Evolutionary conservation across 228 moss, liverwort and hornwort genomes (phyloP).

Genomic region (Sphagnum fallax): DNA sequence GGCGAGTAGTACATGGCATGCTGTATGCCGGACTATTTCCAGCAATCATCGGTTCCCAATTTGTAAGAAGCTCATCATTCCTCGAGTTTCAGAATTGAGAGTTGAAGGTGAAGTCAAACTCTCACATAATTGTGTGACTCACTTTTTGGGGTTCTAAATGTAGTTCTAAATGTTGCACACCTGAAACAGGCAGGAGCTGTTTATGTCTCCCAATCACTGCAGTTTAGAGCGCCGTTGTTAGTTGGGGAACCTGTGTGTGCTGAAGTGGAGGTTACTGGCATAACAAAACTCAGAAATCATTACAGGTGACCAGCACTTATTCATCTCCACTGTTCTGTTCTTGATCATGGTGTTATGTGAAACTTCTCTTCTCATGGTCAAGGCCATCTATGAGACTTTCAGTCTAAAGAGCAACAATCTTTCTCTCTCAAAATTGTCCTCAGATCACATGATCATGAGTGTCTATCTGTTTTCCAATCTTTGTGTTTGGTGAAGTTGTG

Average conservation of each 20-base stretch:
- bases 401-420: neutral
- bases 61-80: conserved; percentile 36
- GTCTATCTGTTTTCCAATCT: neutral
- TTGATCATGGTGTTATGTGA: neutral
- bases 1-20: conserved; percentile 88
- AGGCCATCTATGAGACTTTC: neutral
- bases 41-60: conserved; percentile 90
- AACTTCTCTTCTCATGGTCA: neutral
- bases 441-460: neutral
- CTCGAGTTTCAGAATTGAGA: neutral
- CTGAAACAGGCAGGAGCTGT: conserved; percentile 64
- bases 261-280: conserved; percentile 70
- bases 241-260: conserved; percentile 59
- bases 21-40: conserved; percentile 90
- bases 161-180: neutral
- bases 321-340: neutral
- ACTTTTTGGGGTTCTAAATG: neutral
- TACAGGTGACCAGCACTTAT: conserved; percentile 31
- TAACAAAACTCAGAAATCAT: conserved; percentile 62
- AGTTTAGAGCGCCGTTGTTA: conserved; percentile 62
- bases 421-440: neutral
- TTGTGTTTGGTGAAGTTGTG: neutral
- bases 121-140: too few species aligned
- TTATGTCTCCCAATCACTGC: conserved; percentile 78
- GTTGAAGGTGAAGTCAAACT: too few species aligned